phyloP scores from a whole-genome alignment of 345 rosid species.

The Salix viminalis region DNA sequence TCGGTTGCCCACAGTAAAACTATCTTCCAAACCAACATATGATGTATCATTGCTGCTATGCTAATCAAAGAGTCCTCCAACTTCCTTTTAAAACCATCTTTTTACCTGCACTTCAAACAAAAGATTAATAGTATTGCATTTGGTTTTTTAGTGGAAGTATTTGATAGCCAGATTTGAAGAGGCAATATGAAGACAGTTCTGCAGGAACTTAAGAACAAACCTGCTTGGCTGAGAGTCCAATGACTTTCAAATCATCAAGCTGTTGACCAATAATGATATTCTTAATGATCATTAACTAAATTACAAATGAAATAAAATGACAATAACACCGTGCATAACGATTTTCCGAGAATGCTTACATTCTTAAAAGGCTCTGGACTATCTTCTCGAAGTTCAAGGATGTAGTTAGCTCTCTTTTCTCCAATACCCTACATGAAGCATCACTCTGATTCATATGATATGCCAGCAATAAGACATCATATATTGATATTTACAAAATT shows the following conservation, averaged over 20 bases:
- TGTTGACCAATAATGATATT: constrained; percentile 21
- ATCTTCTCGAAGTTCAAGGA: constrained; percentile 58
- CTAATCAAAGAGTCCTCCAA: constrained; percentile 30
- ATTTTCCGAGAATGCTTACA: constrained; percentile 30
- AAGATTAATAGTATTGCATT: neutral
- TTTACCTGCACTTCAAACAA: constrained; percentile 25
- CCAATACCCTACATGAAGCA: constrained; percentile 59
- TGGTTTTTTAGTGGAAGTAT: too few species aligned
- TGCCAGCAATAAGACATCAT: neutral
- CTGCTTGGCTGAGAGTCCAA: constrained; percentile 82
- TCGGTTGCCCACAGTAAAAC: too few species aligned
- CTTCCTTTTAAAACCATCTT: constrained; percentile 31
- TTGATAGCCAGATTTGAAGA: too few species aligned
- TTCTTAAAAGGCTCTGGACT: constrained; percentile 60
- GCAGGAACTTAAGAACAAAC: constrained; percentile 19
- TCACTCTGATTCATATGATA: neutral
- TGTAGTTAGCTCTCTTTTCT: constrained; percentile 66
- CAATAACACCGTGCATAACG: too few species aligned
- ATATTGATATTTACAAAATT: neutral
- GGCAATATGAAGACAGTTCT: neutral
- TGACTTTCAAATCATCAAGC: constrained; percentile 60
- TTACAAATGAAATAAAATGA: neutral
- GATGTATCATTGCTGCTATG: neutral
- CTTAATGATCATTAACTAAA: neutral
- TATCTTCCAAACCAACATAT: too few species aligned